These are phyloP conservation scores for Amanita brunnescens DNA, from an alignment of 768 basidiomycete genomes.

Conservation along the genomic window DNA sequence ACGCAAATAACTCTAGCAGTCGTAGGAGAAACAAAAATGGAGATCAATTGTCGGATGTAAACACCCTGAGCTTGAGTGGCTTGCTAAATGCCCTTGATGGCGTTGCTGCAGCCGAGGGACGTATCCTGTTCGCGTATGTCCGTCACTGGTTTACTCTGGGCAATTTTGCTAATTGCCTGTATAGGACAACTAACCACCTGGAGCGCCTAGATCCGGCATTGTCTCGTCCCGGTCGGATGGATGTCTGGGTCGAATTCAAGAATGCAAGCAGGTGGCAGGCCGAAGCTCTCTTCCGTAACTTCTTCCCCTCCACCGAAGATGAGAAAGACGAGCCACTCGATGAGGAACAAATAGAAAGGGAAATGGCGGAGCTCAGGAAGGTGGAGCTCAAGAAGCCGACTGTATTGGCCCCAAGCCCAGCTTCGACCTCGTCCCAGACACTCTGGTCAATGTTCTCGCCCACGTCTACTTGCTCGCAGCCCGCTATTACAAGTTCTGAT, in stretches of 20 bases:
- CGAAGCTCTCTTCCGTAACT: conserved; percentile 80
- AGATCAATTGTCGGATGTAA: conserved; percentile 63
- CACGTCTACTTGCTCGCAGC: conserved; percentile 9
- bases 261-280: conserved; percentile 81
- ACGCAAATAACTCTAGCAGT: conserved; percentile 13
- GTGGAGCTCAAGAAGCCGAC: background rate
- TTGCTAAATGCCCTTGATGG: conserved; percentile 81
- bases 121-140: conserved; percentile 82
- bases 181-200: conserved; percentile 83
- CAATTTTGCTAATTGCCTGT: conserved; percentile 3
- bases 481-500: conserved; percentile 12
- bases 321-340: conserved; percentile 24
- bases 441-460: conserved; percentile 22
- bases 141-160: background rate
- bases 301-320: conserved; percentile 72
- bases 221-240: conserved; percentile 88
- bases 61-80: conserved; percentile 75
- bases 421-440: conserved; percentile 15
- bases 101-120: conserved; percentile 79
- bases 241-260: conserved; percentile 89
- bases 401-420: background rate
- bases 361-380: conserved; percentile 9
- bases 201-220: conserved; percentile 86
- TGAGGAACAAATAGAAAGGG: conserved; percentile 16
- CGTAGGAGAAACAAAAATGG: conserved; percentile 36